Percentiles rank a stretch among this genome's conserved stretches.
These are phyloP conservation scores for Trifolium subterraneum DNA, from an alignment of 306 rosid genomes.

Conservation along the genomic window DNA sequence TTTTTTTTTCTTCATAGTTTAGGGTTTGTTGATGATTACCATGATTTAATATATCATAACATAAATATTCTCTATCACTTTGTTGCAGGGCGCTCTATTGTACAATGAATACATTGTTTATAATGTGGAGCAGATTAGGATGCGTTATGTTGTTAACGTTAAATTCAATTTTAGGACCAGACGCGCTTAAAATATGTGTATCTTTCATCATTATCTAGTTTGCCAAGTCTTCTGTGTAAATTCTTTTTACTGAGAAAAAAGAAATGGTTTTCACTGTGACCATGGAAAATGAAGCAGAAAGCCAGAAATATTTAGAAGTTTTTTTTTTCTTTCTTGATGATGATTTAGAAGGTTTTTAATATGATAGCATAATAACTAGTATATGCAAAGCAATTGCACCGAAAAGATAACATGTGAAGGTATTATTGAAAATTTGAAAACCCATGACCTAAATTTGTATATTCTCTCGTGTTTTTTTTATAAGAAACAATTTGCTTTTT, in stretches of 20 bases:
- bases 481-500: no score
- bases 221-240: conserved; percentile 25
- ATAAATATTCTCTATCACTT: conserved; percentile 25
- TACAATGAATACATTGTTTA: conserved; percentile 95
- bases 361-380: no score
- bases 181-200: conserved; percentile 15
- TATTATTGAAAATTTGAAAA: no score
- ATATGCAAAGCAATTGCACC: no score
- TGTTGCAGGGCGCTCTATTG: conserved; percentile 65
- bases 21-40: not conserved
- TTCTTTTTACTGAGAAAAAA: not conserved
- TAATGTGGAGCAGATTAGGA: conserved; percentile 80
- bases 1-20: no score
- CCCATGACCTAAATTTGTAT: no score
- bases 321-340: no score
- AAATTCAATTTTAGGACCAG: conserved; percentile 64
- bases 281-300: no score
- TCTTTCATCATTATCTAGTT: conserved; percentile 21
- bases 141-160: conserved; percentile 84
- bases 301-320: no score
- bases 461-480: no score
- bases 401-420: no score
- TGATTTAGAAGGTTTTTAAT: no score
- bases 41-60: not conserved
- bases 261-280: not conserved